Evolutionary conservation across 495 filamentous ascomycete genomes (phyloP), one percentile per base, ranked within the genome.

Genomic region (Entonaema liquescens): DNA sequence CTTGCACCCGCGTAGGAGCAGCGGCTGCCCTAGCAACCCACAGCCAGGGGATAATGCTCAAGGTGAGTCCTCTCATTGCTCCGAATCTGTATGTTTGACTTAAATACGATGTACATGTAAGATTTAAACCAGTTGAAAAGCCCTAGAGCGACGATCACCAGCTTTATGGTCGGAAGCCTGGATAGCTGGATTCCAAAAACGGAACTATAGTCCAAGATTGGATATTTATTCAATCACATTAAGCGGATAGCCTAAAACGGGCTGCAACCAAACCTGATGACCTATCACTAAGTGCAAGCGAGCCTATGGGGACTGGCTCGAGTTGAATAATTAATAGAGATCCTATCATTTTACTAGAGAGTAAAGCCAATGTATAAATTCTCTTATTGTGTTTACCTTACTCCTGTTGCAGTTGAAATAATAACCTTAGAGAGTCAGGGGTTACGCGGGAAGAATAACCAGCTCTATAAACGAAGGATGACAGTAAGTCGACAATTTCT

Each of bases 201-300:
- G 65, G 65, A 66, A 52, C 1, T 15, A 4, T 31, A 12, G 21
- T 66, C 65, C 70, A 28, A 66, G 26, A 69, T 66, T 29, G 44
- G 61, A 47, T 35, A 12, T 15, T 40, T 47, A 21, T 54, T 65
- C 11, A 4, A 44, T 9, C 5, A 62, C 25, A 65, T 73, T 73
- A 69, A 61, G 58, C 66, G 60, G 62, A 65, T 12, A 73, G 70
- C 54, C 70, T 73, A 73, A 73, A 72, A 56, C 15, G 31, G 40
- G 44, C 47, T 65, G 57, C 57, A 38, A 50, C 65, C 70, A 69
- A 42, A 42, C 21, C n/a, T 26, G 9, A 12, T 44, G 23, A 19
- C 29, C 6, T 57, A 17, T 36, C 49, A 58, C 15, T 4, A 28
- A 26, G n/a, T 26, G 38, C 25, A 23, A 29, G 19, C 23, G 21